These are phyloP conservation scores for Kazachstania viticola DNA, from an alignment of 805 yeast genomes.

Conservation along the genomic window DNA sequence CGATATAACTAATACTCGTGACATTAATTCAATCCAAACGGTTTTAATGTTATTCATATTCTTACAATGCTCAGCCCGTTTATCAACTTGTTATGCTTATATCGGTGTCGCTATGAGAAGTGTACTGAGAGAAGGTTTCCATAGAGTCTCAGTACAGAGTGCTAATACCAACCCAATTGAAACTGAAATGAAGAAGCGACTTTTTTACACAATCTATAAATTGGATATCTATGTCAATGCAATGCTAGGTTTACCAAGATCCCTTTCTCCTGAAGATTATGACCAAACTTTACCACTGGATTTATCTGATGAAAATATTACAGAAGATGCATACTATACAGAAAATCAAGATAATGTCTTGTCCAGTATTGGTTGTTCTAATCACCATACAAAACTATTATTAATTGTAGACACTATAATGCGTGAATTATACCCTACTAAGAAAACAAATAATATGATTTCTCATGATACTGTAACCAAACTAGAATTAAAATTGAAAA, in stretches of 20 bases:
- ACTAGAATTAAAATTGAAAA: slow-evolving; percentile 58
- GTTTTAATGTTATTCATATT: slow-evolving; percentile 78
- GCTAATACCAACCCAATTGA: slow-evolving; percentile 51
- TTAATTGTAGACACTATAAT: slow-evolving; percentile 62
- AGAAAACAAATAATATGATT: slow-evolving; percentile 23
- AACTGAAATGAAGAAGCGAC: slow-evolving; percentile 71
- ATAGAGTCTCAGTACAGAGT: slow-evolving; percentile 48
- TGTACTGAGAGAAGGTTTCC: slow-evolving; percentile 77
- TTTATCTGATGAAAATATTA: slow-evolving; percentile 75
- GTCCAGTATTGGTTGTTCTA: slow-evolving; percentile 48
- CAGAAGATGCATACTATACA: slow-evolving; percentile 36
- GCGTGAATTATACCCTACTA: slow-evolving; percentile 55
- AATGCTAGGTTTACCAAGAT: slow-evolving; percentile 74
- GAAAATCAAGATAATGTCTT: slow-evolving; percentile 18
- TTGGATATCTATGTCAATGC: slow-evolving; percentile 87
- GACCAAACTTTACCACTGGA: slow-evolving; percentile 82
- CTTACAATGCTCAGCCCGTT: slow-evolving; percentile 73
- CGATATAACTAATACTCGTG: slow-evolving; percentile 79
- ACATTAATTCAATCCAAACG: slow-evolving; percentile 73
- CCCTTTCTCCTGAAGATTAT: slow-evolving; percentile 66
- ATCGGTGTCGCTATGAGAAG: slow-evolving; percentile 83
- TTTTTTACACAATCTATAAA: slow-evolving; percentile 82
- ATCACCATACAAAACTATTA: slow-evolving; percentile 69
- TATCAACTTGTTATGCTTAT: slow-evolving; percentile 83
- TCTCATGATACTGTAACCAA: slow-evolving; percentile 43